phyloP scores from a whole-genome alignment of 2,329 filamentous ascomycete genomes.

The Aureobasidium pullulans region DNA sequence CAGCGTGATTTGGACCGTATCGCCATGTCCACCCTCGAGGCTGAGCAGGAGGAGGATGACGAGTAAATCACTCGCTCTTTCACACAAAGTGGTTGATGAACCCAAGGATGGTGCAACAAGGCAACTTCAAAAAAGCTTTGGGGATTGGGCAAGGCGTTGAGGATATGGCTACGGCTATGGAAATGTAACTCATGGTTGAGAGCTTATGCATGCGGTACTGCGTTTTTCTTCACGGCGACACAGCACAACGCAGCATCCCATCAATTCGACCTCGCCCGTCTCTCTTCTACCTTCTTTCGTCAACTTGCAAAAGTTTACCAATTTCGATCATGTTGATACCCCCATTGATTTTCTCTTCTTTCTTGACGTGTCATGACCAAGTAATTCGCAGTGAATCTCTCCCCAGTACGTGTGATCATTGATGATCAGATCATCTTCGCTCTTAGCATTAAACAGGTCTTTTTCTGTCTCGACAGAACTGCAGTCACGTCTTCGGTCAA shows the following conservation, averaged over 20 bases:
- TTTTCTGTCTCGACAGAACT: background rate
- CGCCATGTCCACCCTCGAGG: slow-evolving; percentile 45
- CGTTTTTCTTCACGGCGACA: background rate
- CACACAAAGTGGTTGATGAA: slow-evolving; percentile 12
- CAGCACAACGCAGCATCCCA: slow-evolving; percentile 14
- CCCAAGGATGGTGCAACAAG: slow-evolving; percentile 8
- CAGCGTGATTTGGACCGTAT: slow-evolving; percentile 95
- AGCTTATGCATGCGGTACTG: slow-evolving; percentile 13
- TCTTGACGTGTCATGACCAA: background rate
- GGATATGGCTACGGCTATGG: slow-evolving; percentile 13
- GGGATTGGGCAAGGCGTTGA: slow-evolving; percentile 14
- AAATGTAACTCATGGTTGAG: slow-evolving; percentile 13
- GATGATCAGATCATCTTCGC: no score
- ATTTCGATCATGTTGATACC: slow-evolving; percentile 8
- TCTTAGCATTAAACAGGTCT: background rate
- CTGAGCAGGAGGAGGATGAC: slow-evolving; percentile 43
- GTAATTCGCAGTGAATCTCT: no score
- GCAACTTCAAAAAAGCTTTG: slow-evolving; percentile 11
- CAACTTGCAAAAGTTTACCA: slow-evolving; percentile 8
- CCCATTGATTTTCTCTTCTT: background rate
- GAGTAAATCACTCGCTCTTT: slow-evolving; percentile 20
- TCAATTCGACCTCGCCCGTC: slow-evolving; percentile 12
- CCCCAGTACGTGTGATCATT: background rate
- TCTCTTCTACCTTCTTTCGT: background rate
- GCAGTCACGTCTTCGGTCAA: no score